phyloP scores from a whole-genome alignment of 2,329 filamentous ascomycete species.

The Plenodomus biglobosus region DNA sequence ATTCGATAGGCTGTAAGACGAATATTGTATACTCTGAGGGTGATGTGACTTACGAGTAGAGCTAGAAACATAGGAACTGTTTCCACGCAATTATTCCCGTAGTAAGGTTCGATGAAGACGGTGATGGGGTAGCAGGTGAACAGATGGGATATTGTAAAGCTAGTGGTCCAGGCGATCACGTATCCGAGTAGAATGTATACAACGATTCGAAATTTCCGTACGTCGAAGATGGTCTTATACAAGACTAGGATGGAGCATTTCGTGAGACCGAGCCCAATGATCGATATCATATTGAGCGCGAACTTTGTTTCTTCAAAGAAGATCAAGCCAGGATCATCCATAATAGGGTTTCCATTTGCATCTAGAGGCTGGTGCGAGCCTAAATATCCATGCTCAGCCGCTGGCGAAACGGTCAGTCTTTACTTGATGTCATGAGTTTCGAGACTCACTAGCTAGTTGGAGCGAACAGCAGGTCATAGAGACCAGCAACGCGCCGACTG shows the following conservation, averaged over 20 bases:
- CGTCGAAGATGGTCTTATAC: conserved; percentile 33
- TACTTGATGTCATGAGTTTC: not conserved
- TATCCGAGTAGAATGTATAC: conserved; percentile 24
- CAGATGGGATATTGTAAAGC: conserved; percentile 27
- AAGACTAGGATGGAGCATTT: conserved; percentile 36
- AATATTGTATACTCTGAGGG: no score
- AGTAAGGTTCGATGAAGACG: conserved; percentile 30
- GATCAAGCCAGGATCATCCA: conserved; percentile 27
- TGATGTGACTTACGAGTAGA: conserved; percentile 14
- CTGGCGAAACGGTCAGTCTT: conserved; percentile 3
- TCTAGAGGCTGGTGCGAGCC: conserved; percentile 26
- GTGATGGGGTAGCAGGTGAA: conserved; percentile 35
- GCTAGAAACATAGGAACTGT: conserved; percentile 27
- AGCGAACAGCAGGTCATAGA: conserved; percentile 23
- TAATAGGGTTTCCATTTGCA: conserved; percentile 17
- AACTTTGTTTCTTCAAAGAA: conserved; percentile 35
- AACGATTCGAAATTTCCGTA: conserved; percentile 20
- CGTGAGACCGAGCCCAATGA: conserved; percentile 29
- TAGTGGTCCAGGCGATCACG: conserved; percentile 27
- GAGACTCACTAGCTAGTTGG: conserved; percentile 21
- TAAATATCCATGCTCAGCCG: conserved; percentile 23
- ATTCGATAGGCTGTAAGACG: no score
- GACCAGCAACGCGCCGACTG: conserved; percentile 24
- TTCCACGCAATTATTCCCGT: conserved; percentile 26
- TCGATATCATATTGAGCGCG: conserved; percentile 28